Evolutionary conservation across 2,329 filamentous ascomycete species (phyloP), one percentile per base, ranked within the genome.

Genomic region (Nannizzia gypsea): DNA sequence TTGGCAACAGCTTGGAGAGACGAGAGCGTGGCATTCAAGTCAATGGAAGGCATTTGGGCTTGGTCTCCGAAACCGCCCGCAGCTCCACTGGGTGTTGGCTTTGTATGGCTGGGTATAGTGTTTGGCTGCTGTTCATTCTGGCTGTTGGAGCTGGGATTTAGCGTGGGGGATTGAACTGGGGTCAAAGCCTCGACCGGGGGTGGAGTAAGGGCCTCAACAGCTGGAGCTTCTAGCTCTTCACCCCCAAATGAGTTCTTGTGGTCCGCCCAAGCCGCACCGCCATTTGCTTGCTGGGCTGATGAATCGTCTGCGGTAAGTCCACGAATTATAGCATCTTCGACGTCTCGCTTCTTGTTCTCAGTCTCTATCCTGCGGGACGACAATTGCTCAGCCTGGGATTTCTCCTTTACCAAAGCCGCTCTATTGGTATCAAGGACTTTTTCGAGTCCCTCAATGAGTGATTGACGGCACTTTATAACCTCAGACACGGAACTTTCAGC

Each of bases 401-500:
- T 83, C 61, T 99, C 92, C 15, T 80, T 79, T 1, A 81, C 79
- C 3, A 96, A 76, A 38, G 86, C 85, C 1, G 79, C 75, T 56
- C 85, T 85, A 71, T 92, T 90, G 26, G 82, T 81, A 59, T 87
- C 83, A 0, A 97, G 79, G 11, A 97, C 78, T 69, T 88, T 90
- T 74, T 96, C 90, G 3, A 99, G 78, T 0, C 86, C 90, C 28
- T 82, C 80, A 40, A 97, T 85, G 28, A 99, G 80, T 8, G 83
- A 82, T 64, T 84, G 83, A 13, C 93, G 85, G 1, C 90, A 89
- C 70, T 92, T 91, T 70, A 99, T 89, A 65, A 88, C 89, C 67
- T 96, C 90, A 1, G 88, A 86, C 1, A 97, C 88, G 0, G 92
- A 90, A 59, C 84, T 89, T 73, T 99, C 91, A 2, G 93, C 93